These are phyloP conservation scores for Fusarium sacchari DNA, from an alignment of 2,329 filamentous ascomycete species.

Conservation along the genomic window DNA sequence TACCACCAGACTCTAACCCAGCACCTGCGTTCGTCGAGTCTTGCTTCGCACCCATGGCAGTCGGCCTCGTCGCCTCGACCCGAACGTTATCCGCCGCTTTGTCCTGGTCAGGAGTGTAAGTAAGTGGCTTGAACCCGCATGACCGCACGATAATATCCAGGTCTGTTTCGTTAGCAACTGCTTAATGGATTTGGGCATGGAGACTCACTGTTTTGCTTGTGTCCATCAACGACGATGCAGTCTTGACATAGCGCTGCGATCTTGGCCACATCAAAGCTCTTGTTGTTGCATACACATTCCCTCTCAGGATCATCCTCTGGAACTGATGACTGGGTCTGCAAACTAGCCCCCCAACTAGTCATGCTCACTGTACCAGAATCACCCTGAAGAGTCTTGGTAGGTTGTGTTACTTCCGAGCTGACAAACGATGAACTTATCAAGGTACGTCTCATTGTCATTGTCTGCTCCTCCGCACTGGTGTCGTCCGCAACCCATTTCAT, in stretches of 20 bases:
- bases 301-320: constrained; percentile 44
- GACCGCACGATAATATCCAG: constrained; percentile 50
- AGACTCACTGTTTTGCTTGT: constrained; percentile 48
- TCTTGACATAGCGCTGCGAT: constrained; percentile 53
- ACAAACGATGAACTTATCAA: constrained; percentile 8
- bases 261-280: constrained; percentile 53
- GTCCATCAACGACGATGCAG: constrained; percentile 49
- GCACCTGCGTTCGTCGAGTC: not conserved
- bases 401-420: constrained; percentile 5
- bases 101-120: constrained; percentile 47
- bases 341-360: constrained; percentile 8
- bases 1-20: not conserved
- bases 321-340: constrained; percentile 30
- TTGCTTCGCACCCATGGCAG: constrained; percentile 14
- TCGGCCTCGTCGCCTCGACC: constrained; percentile 48
- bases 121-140: constrained; percentile 47
- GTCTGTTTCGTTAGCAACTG: constrained; percentile 40
- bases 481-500: constrained; percentile 9
- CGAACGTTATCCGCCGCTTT: constrained; percentile 46
- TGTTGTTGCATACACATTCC: constrained; percentile 52
- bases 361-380: constrained; percentile 1
- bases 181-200: no score
- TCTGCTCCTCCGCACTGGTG: constrained; percentile 7
- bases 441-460: not conserved
- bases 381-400: not conserved